Percentiles rank a stretch among this genome's conserved stretches.
Conservation (phyloP, 2,329 filamentous ascomycete species). For the Fusarium penzigii region DNA sequence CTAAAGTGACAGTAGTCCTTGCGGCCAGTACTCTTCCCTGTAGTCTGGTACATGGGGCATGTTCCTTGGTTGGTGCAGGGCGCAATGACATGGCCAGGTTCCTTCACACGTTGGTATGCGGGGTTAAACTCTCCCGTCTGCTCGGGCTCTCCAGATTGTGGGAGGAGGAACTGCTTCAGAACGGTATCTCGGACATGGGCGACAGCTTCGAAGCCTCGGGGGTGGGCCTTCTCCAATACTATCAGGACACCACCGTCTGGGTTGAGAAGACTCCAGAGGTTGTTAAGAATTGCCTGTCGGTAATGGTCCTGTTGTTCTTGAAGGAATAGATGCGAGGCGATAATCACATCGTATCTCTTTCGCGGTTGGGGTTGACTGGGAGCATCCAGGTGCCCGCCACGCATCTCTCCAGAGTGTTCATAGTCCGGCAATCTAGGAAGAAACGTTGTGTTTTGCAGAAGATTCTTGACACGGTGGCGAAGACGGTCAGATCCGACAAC, state of each 20-base stretch:
- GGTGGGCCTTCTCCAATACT: constrained; percentile 86
- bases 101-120: constrained; percentile 46
- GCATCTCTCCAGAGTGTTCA: constrained; percentile 62
- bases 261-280: constrained; percentile 84
- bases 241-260: constrained; percentile 85
- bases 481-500: constrained; percentile 75
- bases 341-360: constrained; percentile 86
- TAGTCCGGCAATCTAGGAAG: constrained; percentile 90
- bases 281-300: constrained; percentile 78
- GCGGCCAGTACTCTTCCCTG: constrained; percentile 70
- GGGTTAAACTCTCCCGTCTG: constrained; percentile 42
- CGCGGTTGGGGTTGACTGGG: constrained; percentile 55
- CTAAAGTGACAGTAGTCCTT: constrained; percentile 91
- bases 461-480: constrained; percentile 70
- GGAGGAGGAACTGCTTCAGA: constrained; percentile 71
- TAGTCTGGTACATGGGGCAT: constrained; percentile 84
- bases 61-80: constrained; percentile 85
- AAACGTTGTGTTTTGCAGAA: constrained; percentile 89
- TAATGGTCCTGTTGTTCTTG: constrained; percentile 73
- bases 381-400: constrained; percentile 60
- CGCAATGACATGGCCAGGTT: constrained; percentile 65
- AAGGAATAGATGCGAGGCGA: constrained; percentile 83
- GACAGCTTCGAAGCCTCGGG: constrained; percentile 88
- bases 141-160: constrained; percentile 39
- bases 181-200: constrained; percentile 81